These are phyloP conservation scores for Syzygium aromaticum DNA, from an alignment of 345 rosid species.

Conservation along the genomic window DNA sequence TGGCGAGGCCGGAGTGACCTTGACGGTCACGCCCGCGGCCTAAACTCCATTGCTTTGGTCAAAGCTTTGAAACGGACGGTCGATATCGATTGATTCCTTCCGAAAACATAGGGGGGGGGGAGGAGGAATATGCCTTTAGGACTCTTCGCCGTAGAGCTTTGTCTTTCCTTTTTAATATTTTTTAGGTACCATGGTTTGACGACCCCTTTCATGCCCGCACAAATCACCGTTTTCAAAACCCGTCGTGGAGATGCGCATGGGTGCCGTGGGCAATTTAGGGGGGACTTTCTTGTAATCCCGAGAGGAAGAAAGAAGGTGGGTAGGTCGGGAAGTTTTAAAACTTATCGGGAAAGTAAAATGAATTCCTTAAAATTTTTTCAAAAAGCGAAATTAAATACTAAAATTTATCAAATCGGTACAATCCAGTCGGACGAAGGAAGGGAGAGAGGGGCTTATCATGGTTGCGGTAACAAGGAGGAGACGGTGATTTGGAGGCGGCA, in stretches of 20 bases:
- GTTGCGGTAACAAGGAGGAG: background rate
- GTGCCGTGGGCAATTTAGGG: background rate
- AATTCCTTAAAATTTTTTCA: background rate
- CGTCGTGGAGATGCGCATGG: background rate
- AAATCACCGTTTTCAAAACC: background rate
- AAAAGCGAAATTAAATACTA: accelerated
- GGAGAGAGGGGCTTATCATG: background rate
- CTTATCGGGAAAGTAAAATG: accelerated
- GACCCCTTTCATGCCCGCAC: background rate
- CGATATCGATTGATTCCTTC: background rate
- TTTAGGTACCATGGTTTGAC: background rate
- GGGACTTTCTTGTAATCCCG: too few species aligned
- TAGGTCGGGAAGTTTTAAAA: background rate
- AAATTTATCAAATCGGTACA: accelerated
- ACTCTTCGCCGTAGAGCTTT: background rate
- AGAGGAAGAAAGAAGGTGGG: background rate
- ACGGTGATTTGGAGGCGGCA: background rate
- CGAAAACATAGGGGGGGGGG: background rate
- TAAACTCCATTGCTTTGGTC: background rate
- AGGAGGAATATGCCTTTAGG: background rate
- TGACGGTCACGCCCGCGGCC: too few species aligned
- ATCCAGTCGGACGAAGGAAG: background rate
- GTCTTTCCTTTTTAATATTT: background rate
- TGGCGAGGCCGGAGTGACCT: background rate
- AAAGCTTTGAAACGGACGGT: background rate